Conservation (phyloP, 2,329 filamentous ascomycete genomes). For the Penicillium concentricum region DNA sequence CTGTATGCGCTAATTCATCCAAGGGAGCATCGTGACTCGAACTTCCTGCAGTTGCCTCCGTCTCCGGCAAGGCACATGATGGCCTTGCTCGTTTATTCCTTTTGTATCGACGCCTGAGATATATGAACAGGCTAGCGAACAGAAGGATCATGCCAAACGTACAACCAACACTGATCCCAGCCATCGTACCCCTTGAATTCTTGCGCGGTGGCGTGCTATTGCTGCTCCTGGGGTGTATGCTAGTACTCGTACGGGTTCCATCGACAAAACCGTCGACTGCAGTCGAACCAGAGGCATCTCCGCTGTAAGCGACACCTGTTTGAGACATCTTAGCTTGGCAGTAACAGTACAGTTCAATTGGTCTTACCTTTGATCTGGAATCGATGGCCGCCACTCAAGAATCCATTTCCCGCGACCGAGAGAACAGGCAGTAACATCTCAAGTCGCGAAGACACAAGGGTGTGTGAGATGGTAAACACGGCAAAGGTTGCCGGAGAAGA, state of each 20-base stretch:
- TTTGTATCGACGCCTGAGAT: too few relatives aligned
- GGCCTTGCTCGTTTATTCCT: too few relatives aligned
- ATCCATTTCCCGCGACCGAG: not conserved
- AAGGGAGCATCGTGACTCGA: not conserved
- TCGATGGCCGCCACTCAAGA: not conserved
- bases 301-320: not conserved
- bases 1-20: not conserved
- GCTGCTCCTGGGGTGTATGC: too few relatives aligned
- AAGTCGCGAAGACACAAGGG: not conserved
- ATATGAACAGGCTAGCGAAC: too few relatives aligned
- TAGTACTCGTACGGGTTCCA: too few relatives aligned
- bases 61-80: too few relatives aligned
- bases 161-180: too few relatives aligned
- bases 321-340: not conserved
- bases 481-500: not conserved
- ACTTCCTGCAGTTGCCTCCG: too few relatives aligned
- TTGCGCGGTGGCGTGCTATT: too few relatives aligned
- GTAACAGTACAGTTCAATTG: not conserved
- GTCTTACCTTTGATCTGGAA: not conserved
- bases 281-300: not conserved
- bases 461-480: not conserved
- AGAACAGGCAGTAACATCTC: not conserved
- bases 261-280: not conserved
- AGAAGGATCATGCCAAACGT: too few relatives aligned
- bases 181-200: too few relatives aligned